Evolutionary conservation across 805 yeast species (phyloP), one percentile per base, ranked within the genome.

Genomic region (Suhomyces sp.): DNA sequence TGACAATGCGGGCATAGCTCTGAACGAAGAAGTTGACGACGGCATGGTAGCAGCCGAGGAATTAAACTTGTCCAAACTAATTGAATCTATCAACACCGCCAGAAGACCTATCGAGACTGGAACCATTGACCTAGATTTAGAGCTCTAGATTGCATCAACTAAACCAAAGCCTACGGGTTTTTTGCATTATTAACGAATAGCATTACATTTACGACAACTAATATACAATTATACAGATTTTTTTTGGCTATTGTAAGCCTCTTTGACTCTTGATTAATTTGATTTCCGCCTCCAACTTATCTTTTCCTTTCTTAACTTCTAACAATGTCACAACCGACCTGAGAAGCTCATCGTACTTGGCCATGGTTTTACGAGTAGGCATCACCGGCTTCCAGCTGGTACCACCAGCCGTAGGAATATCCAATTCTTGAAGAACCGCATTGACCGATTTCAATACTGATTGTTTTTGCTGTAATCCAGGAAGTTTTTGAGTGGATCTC

Each of bases 291-390:
- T 89, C 92, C 12, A 92, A 73, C 70, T 90, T 91, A 67, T 94
- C 99, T 19, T 84, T 83, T 52, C 90, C 96, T 66, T 84, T 87
- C 71, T 93, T 93, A 13, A 92, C 76, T 51, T 94, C 98, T 51
- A 92, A 74, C 57, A 93, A 73, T 1, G 86, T 80, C 10, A 84
- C 84, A 29, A 90, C 88, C 0, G 85, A 75, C 57, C 85, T 84
- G 47, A 88, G 77, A 49, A 94, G 70, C 52, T 83, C 83, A 60
- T 93, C 97, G 64, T 87, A 91, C 62, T 83, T 84, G 6, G 85
- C 78, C 69, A 90, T 82, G 1, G 92, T 90, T 49, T 78, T 83
- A 35, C 86, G 83, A 0, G 98, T 88, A 4, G 96, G 93, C 86
- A 94, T 86, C 1, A 86, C 85, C 0, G 98, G 98, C 58, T 87